Percentiles rank a stretch among this genome's conserved stretches.
These are phyloP conservation scores for Chaetomium globosum DNA, from an alignment of 2,329 filamentous ascomycete genomes.

Conservation along the genomic window DNA sequence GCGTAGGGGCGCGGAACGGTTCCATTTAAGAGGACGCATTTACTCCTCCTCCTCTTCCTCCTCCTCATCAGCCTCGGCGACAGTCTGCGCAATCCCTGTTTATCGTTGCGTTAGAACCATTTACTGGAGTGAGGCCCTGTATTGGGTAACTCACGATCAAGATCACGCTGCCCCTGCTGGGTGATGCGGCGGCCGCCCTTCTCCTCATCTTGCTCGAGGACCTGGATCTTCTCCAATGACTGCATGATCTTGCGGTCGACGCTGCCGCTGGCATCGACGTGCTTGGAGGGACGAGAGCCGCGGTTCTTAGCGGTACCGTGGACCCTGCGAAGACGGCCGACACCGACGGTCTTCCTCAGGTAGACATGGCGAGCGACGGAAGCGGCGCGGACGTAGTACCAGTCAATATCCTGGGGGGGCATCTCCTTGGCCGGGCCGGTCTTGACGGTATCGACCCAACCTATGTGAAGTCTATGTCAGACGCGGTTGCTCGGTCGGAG, in stretches of 20 bases:
- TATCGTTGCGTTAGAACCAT: constrained; percentile 3
- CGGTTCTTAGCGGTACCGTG: constrained; percentile 98
- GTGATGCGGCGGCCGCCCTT: constrained; percentile 99
- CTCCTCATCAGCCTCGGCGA: constrained; percentile 71
- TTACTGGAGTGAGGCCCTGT: background rate
- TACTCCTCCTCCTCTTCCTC: constrained; percentile 68
- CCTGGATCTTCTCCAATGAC: constrained; percentile 98
- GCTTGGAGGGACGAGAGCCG: constrained; percentile 84
- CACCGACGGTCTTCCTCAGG: constrained; percentile 98
- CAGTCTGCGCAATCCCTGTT: constrained; percentile 75
- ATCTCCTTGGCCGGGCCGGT: constrained; percentile 96
- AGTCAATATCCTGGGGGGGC: constrained; percentile 96
- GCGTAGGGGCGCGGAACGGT: constrained; percentile 7
- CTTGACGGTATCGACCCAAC: constrained; percentile 99
- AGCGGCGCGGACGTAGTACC: constrained; percentile 90
- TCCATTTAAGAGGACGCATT: constrained; percentile 39
- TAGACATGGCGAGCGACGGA: constrained; percentile 98
- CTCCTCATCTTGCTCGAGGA: constrained; percentile 96
- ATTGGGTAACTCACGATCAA: constrained; percentile 68
- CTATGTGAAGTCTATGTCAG: constrained; percentile 49
- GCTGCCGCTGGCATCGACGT: constrained; percentile 91
- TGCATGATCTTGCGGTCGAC: constrained; percentile 98
- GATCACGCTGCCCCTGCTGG: constrained; percentile 96
- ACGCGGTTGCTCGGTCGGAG: constrained; percentile 6
- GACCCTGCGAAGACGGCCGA: constrained; percentile 94